These are phyloP conservation scores for Papilionanthe hybrid DNA, from an alignment of 116 monocot species.

Conservation along the genomic window DNA sequence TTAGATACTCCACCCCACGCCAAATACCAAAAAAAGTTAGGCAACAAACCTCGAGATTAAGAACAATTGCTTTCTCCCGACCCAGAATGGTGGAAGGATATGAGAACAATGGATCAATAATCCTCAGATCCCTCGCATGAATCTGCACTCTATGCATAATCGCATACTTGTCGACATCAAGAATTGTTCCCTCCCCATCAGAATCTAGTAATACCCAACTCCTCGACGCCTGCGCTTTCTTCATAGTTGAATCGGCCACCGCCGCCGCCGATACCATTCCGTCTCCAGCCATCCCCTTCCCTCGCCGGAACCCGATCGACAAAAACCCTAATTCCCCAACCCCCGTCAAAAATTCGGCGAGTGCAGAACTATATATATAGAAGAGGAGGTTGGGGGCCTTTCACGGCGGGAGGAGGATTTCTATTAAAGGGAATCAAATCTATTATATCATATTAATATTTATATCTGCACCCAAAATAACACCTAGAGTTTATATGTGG, in stretches of 20 bases:
- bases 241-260: slow-evolving; percentile 13
- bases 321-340: neutral
- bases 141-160: slow-evolving; percentile 92
- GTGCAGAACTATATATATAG: neutral
- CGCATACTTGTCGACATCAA: slow-evolving; percentile 84
- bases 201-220: slow-evolving; percentile 73
- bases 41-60: slow-evolving; percentile 78
- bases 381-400: neutral
- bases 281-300: slow-evolving; percentile 10
- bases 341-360: neutral
- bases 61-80: slow-evolving; percentile 81
- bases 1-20: neutral
- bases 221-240: slow-evolving; percentile 49
- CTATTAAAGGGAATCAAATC: neutral
- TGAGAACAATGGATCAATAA: slow-evolving; percentile 82
- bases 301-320: neutral
- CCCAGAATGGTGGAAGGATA: slow-evolving; percentile 89
- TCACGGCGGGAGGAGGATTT: slow-evolving; percentile 4
- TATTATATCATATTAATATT: neutral
- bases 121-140: slow-evolving; percentile 80
- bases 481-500: neutral
- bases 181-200: slow-evolving; percentile 49
- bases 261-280: slow-evolving; percentile 8
- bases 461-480: neutral
- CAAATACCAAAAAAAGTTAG: neutral